Evolutionary conservation across 331 rosid species (phyloP).

Genomic region (Erythrophleum ivorense): DNA sequence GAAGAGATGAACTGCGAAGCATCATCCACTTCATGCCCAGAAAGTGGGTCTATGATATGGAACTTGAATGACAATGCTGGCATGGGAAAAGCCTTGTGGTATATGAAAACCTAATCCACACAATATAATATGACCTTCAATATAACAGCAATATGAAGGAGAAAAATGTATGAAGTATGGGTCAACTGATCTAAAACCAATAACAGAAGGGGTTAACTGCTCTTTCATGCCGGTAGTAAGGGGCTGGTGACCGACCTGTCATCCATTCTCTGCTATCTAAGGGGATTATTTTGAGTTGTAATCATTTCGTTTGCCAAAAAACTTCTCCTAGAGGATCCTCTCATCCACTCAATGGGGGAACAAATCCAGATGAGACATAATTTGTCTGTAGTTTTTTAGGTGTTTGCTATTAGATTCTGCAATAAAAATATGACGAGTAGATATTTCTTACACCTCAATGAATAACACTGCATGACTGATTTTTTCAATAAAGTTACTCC

Average conservation of each 20-base stretch:
- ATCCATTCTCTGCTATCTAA: too few species aligned
- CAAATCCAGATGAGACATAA: background rate
- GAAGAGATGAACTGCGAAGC: conserved; percentile 85
- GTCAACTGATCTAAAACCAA: background rate
- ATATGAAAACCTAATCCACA: conserved; percentile 77
- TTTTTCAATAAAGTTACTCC: too few species aligned
- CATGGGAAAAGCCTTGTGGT: conserved; percentile 98
- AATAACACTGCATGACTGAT: too few species aligned
- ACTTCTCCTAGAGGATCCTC: background rate
- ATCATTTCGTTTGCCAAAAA: background rate
- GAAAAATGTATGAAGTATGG: conserved; percentile 3
- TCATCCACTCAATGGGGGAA: background rate
- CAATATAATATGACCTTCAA: conserved; percentile 27
- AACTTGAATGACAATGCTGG: conserved; percentile 90
- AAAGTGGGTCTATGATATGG: conserved; percentile 73
- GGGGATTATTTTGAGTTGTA: background rate
- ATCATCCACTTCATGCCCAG: conserved; percentile 76
- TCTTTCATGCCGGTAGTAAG: too few species aligned
- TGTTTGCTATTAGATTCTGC: background rate
- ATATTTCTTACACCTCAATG: background rate
- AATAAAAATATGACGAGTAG: too few species aligned
- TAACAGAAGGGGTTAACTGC: too few species aligned
- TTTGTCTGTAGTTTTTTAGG: background rate
- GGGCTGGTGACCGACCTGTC: too few species aligned
- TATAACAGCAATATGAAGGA: conserved; percentile 3